Base-by-base conservation (phyloP, 2,329 filamentous ascomycete genomes). In the Aspergillus sojae region DNA sequence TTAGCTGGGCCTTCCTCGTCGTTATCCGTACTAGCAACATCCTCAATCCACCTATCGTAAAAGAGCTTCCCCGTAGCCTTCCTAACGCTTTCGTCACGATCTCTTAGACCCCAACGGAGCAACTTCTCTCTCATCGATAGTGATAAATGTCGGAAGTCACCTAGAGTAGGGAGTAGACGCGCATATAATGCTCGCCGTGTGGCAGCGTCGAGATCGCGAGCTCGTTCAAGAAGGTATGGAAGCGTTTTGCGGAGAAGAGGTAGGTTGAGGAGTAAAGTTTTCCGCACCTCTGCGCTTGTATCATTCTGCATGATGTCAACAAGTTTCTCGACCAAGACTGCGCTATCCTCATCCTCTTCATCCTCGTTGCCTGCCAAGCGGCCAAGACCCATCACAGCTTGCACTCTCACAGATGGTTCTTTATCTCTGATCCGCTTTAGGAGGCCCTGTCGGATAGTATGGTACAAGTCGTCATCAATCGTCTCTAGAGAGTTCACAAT, bases 41-140 rank as follows among this genome's bases (percentile, higher is more conserved):
- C 93, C 74, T 98, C 94, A 65, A 99, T 94, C 95, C 95, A 99
- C n/a, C 93, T 88, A 74, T 97, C 94, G 65, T 91, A 89, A 80
- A 99, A 99, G 7, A 98, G 83, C 53, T 92, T 90, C 9, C 91
- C 93, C 4, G 95, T 92, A 10, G 94, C 94, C 76, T 97, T 96
- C 58, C 94, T 89, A 14, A 99, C 95, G 70, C 91, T 93, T 69
- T 98, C 94, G 69, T 99, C 95, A 77, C 95, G 88, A 76, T 99
- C 95, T 45, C 94, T 89, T 46, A 99, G 82, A 57, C 95, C 95
- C 95, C 95, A 99, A 45, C 95, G 88, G 32, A 99, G 85, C 36
- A 99, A 84, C 78, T 98, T 98, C 78, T 99, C 95, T 74, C 95
- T 86, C 89, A 98, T 96, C 1, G 91, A 93, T 28, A 99, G 84